phyloP scores from a whole-genome alignment of 2,329 filamentous ascomycete genomes.

The Penicillium italicum region DNA sequence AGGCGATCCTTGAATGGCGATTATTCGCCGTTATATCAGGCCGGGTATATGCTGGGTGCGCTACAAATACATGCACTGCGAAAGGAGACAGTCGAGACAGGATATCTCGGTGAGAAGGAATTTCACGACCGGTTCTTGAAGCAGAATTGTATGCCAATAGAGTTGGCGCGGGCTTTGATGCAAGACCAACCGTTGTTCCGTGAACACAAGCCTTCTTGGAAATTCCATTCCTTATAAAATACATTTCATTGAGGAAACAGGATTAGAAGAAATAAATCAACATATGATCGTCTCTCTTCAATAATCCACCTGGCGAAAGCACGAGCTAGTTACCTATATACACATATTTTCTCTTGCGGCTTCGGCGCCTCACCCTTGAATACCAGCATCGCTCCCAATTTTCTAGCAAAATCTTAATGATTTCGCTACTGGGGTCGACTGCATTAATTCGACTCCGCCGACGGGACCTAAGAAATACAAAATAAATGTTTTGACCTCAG shows the following conservation, averaged over 20 bases:
- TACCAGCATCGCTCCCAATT: background rate
- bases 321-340: background rate
- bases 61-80: slow-evolving; percentile 54
- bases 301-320: background rate
- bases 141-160: slow-evolving; percentile 41
- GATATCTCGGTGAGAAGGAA: slow-evolving; percentile 47
- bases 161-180: slow-evolving; percentile 44
- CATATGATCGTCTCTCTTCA: background rate
- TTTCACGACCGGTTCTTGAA: slow-evolving; percentile 55
- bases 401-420: background rate
- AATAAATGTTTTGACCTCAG: background rate
- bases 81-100: slow-evolving; percentile 46
- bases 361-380: background rate
- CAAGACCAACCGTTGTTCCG: slow-evolving; percentile 39
- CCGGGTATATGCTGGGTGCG: slow-evolving; percentile 58
- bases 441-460: background rate
- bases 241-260: background rate
- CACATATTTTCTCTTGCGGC: background rate
- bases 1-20: slow-evolving; percentile 49
- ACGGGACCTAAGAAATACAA: background rate
- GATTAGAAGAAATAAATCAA: background rate
- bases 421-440: background rate
- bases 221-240: slow-evolving; percentile 40
- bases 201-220: slow-evolving; percentile 51
- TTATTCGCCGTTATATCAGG: slow-evolving; percentile 53